Evolutionary conservation across 2,329 filamentous ascomycete species (phyloP).

Genomic region (Salinomyces thailandicus): DNA sequence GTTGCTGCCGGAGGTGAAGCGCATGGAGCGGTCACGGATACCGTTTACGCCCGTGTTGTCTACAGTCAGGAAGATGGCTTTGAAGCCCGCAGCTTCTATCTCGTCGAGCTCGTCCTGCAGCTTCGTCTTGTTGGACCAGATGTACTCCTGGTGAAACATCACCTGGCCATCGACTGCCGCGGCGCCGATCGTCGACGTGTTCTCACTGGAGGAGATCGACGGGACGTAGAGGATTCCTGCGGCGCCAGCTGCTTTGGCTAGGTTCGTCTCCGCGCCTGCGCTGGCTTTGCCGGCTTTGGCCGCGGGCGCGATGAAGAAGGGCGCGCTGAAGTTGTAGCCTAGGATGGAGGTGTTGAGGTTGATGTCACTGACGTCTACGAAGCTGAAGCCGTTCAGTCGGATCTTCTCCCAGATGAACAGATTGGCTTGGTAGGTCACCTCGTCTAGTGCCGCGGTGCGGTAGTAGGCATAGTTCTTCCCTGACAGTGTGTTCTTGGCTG

Average conservation of each 20-base stretch:
- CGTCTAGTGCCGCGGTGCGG: constrained; percentile 39
- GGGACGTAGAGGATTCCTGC: background rate
- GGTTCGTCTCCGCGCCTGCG: constrained; percentile 11
- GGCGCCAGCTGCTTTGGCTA: background rate
- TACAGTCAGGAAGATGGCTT: constrained; percentile 48
- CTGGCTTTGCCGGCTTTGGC: constrained; percentile 23
- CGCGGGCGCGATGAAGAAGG: constrained; percentile 25
- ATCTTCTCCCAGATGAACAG: constrained; percentile 31
- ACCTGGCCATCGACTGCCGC: no score
- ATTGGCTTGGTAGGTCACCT: constrained; percentile 33
- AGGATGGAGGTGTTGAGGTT: constrained; percentile 24
- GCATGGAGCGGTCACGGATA: constrained; percentile 40
- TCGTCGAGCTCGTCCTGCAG: no score
- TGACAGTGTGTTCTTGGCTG: constrained; percentile 26
- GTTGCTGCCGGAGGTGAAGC: constrained; percentile 22
- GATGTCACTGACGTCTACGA: constrained; percentile 29
- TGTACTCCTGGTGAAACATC: no score
- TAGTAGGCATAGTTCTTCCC: constrained; percentile 34
- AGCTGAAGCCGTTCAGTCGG: constrained; percentile 34
- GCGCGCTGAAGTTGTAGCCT: constrained; percentile 19
- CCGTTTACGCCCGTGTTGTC: constrained; percentile 48
- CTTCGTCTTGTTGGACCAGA: no score
- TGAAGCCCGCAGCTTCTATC: no score
- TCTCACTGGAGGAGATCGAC: no score
- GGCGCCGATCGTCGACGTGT: no score